Percentiles rank a stretch among this genome's conserved stretches.
Conservation (phyloP, 2,329 filamentous ascomycete genomes). For the Neoascochyta sp. region DNA sequence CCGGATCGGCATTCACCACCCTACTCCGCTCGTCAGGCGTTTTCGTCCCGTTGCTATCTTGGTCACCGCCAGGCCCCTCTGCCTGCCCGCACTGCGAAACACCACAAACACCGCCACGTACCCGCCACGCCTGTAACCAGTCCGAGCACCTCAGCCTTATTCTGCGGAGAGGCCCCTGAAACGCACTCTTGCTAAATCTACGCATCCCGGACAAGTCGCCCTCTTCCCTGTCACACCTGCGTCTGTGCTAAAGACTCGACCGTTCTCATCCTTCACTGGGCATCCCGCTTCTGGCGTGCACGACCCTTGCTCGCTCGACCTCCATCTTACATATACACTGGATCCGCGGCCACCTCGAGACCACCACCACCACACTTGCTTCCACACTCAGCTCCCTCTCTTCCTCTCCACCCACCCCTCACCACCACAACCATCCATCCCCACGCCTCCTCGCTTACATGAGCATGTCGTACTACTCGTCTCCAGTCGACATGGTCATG, state of each 20-base stretch:
- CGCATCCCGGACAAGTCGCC: constrained; percentile 31
- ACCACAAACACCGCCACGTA: constrained; percentile 36
- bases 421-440: constrained; percentile 8
- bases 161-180: constrained; percentile 29
- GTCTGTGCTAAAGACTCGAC: constrained; percentile 30
- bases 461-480: constrained; percentile 36
- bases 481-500: constrained; percentile 37
- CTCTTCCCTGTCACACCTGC: constrained; percentile 26
- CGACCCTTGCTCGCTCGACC: constrained; percentile 28
- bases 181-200: constrained; percentile 30
- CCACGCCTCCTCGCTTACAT: constrained; percentile 10
- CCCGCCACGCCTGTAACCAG: constrained; percentile 31
- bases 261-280: constrained; percentile 24
- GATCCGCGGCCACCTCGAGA: constrained; percentile 15
- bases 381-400: too few relatives aligned
- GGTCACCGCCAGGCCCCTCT: constrained; percentile 28
- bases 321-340: constrained; percentile 25
- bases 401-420: constrained; percentile 6
- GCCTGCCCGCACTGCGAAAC: constrained; percentile 31
- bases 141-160: constrained; percentile 35
- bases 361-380: too few relatives aligned
- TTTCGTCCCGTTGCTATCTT: constrained; percentile 23
- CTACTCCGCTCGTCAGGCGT: constrained; percentile 11
- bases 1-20: constrained; percentile 25
- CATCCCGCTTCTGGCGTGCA: constrained; percentile 25